Evolutionary conservation across 176 grass and related monocot genomes (phyloP).

Genomic region (Aechmea fasciata): DNA sequence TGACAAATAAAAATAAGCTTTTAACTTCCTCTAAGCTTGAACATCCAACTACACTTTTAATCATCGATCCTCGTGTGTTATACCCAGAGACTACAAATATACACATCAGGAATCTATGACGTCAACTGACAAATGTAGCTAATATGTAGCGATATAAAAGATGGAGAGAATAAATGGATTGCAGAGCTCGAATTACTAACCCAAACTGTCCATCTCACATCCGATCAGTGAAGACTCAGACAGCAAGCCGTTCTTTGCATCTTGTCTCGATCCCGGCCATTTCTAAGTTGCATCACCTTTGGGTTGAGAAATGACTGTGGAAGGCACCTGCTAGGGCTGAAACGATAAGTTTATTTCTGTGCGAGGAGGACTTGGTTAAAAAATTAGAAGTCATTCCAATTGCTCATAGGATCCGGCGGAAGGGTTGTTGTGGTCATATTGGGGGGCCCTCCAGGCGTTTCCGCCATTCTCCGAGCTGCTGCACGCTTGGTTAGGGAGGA

Average conservation of each 20-base stretch:
- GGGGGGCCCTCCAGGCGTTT: constrained; percentile 34
- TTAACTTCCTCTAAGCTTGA: too few relatives aligned
- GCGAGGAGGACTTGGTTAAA: not conserved
- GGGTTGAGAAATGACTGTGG: not conserved
- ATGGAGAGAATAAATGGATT: too few relatives aligned
- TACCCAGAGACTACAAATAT: not conserved
- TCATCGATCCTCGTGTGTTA: not conserved
- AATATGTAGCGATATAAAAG: too few relatives aligned
- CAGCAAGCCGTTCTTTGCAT: not conserved
- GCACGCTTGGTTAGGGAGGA: constrained; percentile 48
- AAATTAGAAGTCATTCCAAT: not conserved
- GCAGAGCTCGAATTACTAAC: not conserved
- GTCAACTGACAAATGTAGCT: not conserved
- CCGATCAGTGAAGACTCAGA: not conserved
- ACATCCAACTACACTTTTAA: not conserved
- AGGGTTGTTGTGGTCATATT: not conserved
- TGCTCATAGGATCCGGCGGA: not conserved
- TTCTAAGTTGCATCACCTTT: not conserved
- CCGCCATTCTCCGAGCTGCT: constrained; percentile 48
- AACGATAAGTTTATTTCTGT: not conserved
- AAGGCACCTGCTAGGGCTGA: not conserved
- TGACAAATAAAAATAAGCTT: too few relatives aligned
- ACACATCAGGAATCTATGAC: not conserved
- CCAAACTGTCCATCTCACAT: not conserved
- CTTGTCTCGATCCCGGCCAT: not conserved